Evolutionary conservation across 257 asterid genomes (phyloP).

Genomic region (Salvia rosmarinus): DNA sequence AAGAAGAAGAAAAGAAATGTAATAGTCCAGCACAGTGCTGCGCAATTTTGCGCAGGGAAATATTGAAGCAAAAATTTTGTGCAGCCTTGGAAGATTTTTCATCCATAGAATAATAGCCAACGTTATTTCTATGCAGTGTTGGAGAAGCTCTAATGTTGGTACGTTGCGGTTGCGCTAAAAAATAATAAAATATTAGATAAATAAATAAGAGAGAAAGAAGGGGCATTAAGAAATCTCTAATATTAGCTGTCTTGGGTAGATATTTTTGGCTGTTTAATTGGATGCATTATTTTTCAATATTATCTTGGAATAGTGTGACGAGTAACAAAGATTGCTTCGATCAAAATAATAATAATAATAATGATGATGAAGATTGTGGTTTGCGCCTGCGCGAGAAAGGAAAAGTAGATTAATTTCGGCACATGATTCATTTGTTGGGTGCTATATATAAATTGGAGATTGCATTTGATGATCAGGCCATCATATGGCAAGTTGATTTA

Average conservation of each 20-base stretch:
- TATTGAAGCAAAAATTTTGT: too few species aligned
- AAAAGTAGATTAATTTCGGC: slow-evolving; percentile 26
- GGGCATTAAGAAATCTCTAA: slow-evolving; percentile 45
- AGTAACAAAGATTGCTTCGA: neutral
- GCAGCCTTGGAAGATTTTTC: too few species aligned
- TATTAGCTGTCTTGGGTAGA: slow-evolving; percentile 7
- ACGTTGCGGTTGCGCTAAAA: slow-evolving; percentile 33
- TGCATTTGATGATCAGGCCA: slow-evolving; percentile 8
- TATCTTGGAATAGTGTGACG: slow-evolving; percentile 30
- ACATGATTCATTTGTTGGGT: slow-evolving; percentile 34
- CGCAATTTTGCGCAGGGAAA: too few species aligned
- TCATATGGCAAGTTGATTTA: slow-evolving; percentile 10
- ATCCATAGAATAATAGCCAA: too few species aligned
- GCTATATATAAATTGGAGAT: neutral
- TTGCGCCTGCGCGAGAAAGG: slow-evolving; percentile 27
- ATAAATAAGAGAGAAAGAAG: neutral
- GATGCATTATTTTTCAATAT: slow-evolving; percentile 25
- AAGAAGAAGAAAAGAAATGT: too few species aligned
- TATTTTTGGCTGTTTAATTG: slow-evolving; percentile 32
- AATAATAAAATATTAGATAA: neutral
- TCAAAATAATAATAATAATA: neutral
- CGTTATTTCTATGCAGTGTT: too few species aligned
- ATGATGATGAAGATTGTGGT: slow-evolving; percentile 1
- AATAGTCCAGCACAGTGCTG: too few species aligned
- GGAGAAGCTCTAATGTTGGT: slow-evolving; percentile 7